These are phyloP conservation scores for Umbelopsis ramanniana DNA, from an alignment of 192 early-diverging fungal genomes.

Conservation along the genomic window DNA sequence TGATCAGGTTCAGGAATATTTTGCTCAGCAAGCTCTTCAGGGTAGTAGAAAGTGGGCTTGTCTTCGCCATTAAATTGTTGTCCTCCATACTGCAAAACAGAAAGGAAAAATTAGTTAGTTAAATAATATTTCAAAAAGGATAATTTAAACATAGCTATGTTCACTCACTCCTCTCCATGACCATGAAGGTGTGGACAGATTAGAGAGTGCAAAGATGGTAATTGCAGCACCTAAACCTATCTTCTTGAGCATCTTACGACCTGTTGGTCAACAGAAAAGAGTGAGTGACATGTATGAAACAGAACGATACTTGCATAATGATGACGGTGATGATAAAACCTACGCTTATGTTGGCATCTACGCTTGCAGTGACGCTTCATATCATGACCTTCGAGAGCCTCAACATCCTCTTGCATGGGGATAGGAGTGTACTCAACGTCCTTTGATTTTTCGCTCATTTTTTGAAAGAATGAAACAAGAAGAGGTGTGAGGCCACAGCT, in stretches of 20 bases:
- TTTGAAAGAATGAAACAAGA: constrained; percentile 2
- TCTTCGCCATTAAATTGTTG: neutral
- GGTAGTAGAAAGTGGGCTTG: neutral
- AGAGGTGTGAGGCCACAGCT: neutral
- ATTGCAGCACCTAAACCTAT: constrained; percentile 8
- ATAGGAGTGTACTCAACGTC: neutral
- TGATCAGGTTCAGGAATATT: constrained; percentile 12
- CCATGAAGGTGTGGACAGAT: neutral
- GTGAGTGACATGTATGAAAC: neutral
- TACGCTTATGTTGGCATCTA: constrained; percentile 16
- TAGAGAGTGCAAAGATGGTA: neutral
- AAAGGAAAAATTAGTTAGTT: neutral
- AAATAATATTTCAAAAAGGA: neutral
- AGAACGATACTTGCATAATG: neutral
- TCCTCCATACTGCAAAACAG: neutral
- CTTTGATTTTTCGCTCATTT: neutral
- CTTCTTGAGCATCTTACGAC: constrained; percentile 3
- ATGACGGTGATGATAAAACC: neutral
- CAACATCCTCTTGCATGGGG: constrained; percentile 14
- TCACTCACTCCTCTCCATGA: constrained; percentile 9
- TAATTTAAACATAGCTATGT: neutral
- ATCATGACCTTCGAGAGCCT: neutral
- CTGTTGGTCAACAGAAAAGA: constrained; percentile 7
- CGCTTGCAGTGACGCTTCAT: no score
- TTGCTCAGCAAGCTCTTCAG: neutral